phyloP scores from a whole-genome alignment of 2,329 filamentous ascomycete species.

The Colletotrichum sp. region DNA sequence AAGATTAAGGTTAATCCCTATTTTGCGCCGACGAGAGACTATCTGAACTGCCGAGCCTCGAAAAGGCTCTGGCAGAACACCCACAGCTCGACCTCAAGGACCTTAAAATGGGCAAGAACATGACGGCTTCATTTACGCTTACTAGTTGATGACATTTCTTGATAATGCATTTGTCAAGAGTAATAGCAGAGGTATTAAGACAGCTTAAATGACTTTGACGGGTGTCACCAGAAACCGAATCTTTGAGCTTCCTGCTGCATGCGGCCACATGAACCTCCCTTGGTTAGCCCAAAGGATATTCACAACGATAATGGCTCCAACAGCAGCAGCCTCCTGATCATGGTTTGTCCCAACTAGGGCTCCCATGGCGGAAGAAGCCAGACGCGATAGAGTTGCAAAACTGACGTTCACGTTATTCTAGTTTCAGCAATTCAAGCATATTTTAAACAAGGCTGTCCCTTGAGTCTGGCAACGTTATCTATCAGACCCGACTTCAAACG shows the following conservation, averaged over 20 bases:
- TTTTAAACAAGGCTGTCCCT: neutral
- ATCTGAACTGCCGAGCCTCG: neutral
- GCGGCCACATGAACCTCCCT: neutral
- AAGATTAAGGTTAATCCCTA: neutral
- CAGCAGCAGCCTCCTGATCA: neutral
- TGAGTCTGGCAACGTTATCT: neutral
- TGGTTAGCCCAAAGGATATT: neutral
- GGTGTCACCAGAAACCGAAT: neutral
- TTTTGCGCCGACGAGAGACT: neutral
- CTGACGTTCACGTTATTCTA: neutral
- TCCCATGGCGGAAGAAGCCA: neutral
- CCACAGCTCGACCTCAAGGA: neutral
- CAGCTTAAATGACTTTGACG: neutral
- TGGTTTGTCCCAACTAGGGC: neutral
- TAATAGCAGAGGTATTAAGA: neutral
- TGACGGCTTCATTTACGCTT: neutral
- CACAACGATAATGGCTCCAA: neutral
- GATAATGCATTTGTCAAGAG: neutral
- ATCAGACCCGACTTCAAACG: neutral
- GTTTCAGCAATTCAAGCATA: conserved; percentile 16
- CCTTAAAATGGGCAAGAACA: neutral
- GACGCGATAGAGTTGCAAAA: neutral
- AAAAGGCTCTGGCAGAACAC: neutral
- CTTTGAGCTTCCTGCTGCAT: neutral
- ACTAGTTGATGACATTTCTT: neutral